Percentiles rank a stretch among this genome's conserved stretches.
These are phyloP conservation scores for Inga leiocalycina DNA, from an alignment of 306 rosid genomes.

Conservation along the genomic window DNA sequence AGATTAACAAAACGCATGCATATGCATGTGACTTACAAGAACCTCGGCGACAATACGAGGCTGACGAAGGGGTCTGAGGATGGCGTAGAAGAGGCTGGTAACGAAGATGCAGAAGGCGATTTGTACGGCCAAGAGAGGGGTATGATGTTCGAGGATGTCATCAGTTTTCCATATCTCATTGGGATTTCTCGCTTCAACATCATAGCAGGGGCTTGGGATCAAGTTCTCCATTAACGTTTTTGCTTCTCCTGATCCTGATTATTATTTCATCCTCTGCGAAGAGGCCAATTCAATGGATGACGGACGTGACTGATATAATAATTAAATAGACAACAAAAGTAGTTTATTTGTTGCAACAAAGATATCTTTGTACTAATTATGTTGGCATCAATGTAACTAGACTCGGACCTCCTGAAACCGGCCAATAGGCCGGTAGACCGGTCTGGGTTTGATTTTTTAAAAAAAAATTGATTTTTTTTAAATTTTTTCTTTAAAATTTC, in stretches of 20 bases:
- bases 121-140: neutral
- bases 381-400: neutral
- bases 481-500: too few relatives aligned
- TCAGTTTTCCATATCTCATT: neutral
- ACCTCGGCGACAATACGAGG: neutral
- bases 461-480: too few relatives aligned
- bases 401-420: too few relatives aligned
- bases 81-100: neutral
- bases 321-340: neutral
- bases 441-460: too few relatives aligned
- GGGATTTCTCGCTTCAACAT: neutral
- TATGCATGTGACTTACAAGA: neutral
- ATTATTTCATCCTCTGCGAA: neutral
- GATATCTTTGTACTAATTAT: neutral
- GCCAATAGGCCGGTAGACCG: too few relatives aligned
- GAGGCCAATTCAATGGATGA: neutral
- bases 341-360: neutral
- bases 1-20: neutral
- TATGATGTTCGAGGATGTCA: neutral
- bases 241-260: neutral
- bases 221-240: neutral
- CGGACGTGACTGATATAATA: neutral
- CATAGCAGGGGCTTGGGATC: neutral
- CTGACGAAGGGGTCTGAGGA: neutral
- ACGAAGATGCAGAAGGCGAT: neutral